phyloP scores from a whole-genome alignment of 2,329 filamentous ascomycete species.

The Beauveria brongniartii region DNA sequence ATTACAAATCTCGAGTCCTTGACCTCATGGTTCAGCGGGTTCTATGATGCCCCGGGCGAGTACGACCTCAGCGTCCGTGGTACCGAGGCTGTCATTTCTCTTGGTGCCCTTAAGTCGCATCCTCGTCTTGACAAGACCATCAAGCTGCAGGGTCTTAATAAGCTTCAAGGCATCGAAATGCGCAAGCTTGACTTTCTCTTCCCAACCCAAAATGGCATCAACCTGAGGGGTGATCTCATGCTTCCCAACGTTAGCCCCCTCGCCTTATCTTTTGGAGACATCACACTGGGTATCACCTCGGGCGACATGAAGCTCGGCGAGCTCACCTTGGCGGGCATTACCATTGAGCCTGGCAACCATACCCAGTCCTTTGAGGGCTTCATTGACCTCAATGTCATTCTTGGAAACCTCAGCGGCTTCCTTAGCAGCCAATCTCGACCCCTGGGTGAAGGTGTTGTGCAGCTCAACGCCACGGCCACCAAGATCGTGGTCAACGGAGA shows the following conservation, averaged over 20 bases:
- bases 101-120: constrained; percentile 31
- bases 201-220: constrained; percentile 30
- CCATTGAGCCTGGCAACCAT: constrained; percentile 36
- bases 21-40: constrained; percentile 28
- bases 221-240: constrained; percentile 33
- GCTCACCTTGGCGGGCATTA: constrained; percentile 29
- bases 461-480: constrained; percentile 34
- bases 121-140: constrained; percentile 34
- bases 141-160: constrained; percentile 28
- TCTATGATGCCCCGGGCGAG: constrained; percentile 27
- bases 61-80: constrained; percentile 31
- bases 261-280: constrained; percentile 35
- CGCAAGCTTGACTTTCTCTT: constrained; percentile 28
- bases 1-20: constrained; percentile 33
- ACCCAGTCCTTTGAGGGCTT: constrained; percentile 31
- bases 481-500: constrained; percentile 31
- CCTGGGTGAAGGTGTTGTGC: constrained; percentile 31
- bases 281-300: constrained; percentile 35
- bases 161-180: constrained; percentile 27
- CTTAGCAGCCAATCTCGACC: constrained; percentile 29
- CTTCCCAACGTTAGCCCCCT: constrained; percentile 38
- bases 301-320: constrained; percentile 32
- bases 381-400: constrained; percentile 31
- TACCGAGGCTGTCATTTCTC: constrained; percentile 24
- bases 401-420: constrained; percentile 34